A percentile compares a stretch with the other conserved stretches of the same genome.
Conservation (phyloP, 345 rosid genomes). For the Barbarea vulgaris region DNA sequence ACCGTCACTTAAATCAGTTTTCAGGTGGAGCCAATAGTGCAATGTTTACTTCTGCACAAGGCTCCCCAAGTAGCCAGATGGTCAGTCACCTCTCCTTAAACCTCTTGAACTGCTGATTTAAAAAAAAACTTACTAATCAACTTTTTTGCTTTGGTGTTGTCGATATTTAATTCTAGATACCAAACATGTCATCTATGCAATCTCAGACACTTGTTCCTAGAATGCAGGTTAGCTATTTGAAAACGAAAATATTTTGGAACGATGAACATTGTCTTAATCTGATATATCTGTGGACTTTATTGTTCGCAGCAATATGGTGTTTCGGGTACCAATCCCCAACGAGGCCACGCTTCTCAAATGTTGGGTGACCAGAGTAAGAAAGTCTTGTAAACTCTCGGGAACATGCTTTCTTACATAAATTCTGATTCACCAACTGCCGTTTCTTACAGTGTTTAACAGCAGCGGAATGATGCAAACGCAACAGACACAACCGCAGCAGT, state of each 20-base stretch:
- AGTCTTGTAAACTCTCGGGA: conserved; percentile 18
- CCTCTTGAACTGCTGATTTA: not conserved
- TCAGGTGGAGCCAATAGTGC: conserved; percentile 77
- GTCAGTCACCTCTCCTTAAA: conserved; percentile 45
- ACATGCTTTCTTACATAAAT: not conserved
- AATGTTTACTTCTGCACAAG: conserved; percentile 87
- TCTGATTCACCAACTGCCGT: not conserved
- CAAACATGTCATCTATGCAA: conserved; percentile 79
- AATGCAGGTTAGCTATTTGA: conserved; percentile 62
- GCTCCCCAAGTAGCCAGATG: conserved; percentile 78
- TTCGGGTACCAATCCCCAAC: conserved; percentile 69
- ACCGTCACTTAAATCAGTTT: conserved; percentile 80
- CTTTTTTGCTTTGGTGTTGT: not conserved
- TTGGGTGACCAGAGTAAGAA: conserved; percentile 75
- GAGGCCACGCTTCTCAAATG: conserved; percentile 72
- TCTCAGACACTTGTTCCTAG: conserved; percentile 51
- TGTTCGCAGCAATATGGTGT: conserved; percentile 67
- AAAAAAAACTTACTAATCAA: not conserved
- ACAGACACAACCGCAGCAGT: conserved; percentile 23
- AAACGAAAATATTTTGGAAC: not conserved
- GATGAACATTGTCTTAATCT: not conserved
- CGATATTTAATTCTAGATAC: conserved; percentile 47
- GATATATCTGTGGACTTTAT: not conserved
- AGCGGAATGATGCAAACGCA: conserved; percentile 72
- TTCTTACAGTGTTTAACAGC: conserved; percentile 77